phyloP scores from a whole-genome alignment of 2,329 filamentous ascomycete species.

The Colletotrichum euphorbiae region DNA sequence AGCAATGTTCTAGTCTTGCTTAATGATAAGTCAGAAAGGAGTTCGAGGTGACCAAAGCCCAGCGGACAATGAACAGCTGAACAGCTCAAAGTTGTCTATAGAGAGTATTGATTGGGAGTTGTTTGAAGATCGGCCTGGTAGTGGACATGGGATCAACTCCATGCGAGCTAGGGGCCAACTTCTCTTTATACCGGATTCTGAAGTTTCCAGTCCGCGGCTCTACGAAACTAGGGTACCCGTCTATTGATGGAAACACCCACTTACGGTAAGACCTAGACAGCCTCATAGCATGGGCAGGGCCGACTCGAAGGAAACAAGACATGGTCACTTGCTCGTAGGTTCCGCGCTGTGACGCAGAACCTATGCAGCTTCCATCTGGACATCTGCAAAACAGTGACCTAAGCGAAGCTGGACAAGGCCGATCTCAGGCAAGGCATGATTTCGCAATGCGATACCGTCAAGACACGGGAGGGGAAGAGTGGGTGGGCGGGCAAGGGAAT shows the following conservation, averaged over 20 bases:
- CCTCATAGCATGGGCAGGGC: constrained; percentile 35
- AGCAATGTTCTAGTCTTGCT: too few relatives aligned
- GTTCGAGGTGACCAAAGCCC: background rate
- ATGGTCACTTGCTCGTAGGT: constrained; percentile 28
- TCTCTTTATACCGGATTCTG: constrained; percentile 29
- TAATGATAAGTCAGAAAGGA: too few relatives aligned
- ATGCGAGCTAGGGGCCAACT: constrained; percentile 1
- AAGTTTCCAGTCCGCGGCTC: background rate
- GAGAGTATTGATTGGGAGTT: background rate
- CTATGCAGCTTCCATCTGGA: constrained; percentile 18
- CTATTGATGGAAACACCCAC: background rate
- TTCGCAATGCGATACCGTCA: constrained; percentile 5
- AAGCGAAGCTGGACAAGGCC: constrained; percentile 2
- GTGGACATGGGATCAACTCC: background rate
- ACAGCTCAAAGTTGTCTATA: background rate
- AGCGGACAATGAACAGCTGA: background rate
- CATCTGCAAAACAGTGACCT: constrained; percentile 15
- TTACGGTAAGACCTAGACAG: constrained; percentile 22
- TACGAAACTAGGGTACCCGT: constrained; percentile 1
- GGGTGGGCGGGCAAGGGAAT: constrained; percentile 1
- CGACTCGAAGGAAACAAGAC: constrained; percentile 27
- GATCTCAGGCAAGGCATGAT: background rate
- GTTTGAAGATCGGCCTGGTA: background rate
- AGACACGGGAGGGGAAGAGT: constrained; percentile 2
- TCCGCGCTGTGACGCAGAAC: constrained; percentile 35